phyloP scores from a whole-genome alignment of 768 basidiomycete genomes.

The Mycena belliarum region DNA sequence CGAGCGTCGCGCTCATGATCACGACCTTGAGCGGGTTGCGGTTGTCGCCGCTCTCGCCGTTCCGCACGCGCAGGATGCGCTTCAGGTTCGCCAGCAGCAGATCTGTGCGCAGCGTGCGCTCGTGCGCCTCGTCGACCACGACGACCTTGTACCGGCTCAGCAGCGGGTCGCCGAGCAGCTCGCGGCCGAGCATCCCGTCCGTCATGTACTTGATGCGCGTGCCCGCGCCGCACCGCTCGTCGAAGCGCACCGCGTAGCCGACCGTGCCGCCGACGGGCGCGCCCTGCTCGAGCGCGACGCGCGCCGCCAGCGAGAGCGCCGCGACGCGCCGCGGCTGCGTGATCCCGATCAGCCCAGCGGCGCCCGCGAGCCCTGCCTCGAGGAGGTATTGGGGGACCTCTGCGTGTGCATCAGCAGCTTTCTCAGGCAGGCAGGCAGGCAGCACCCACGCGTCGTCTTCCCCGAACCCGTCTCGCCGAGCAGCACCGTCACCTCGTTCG shows the following conservation, averaged over 20 bases:
- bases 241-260: constrained; percentile 96
- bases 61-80: constrained; percentile 70
- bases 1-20: constrained; percentile 97
- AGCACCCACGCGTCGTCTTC: constrained; percentile 86
- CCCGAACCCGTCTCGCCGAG: constrained; percentile 98
- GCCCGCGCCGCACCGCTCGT: constrained; percentile 68
- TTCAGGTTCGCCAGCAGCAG: constrained; percentile 90
- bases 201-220: constrained; percentile 96
- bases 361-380: constrained; percentile 72
- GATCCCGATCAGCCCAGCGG: constrained; percentile 77
- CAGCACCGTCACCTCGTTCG: constrained; percentile 84
- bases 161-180: constrained; percentile 77
- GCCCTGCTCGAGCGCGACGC: constrained; percentile 86
- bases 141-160: constrained; percentile 84
- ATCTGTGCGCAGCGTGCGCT: constrained; percentile 92
- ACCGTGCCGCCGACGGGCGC: constrained; percentile 72
- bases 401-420: constrained; percentile 31
- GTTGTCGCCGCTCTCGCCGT: constrained; percentile 55
- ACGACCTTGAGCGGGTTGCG: constrained; percentile 81
- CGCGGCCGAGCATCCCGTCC: constrained; percentile 96
- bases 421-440: no score
- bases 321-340: constrained; percentile 97
- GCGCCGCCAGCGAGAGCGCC: constrained; percentile 88
- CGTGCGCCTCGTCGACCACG: constrained; percentile 96
- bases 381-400: constrained; percentile 96